Base-by-base conservation (phyloP, 1,139 yeast genomes). In the Suhomyces taliae region DNA sequence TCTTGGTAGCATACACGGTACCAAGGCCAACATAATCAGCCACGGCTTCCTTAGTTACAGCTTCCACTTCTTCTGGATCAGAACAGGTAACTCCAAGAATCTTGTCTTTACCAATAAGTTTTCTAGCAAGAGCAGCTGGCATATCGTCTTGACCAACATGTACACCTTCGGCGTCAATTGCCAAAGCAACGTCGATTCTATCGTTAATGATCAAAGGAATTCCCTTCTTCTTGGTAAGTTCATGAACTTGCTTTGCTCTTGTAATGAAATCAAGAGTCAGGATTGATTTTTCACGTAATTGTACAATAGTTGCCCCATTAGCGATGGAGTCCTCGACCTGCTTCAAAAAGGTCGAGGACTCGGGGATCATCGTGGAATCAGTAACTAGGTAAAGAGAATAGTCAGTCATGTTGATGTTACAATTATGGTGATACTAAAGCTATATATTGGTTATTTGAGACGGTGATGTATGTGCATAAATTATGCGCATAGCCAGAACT, bases 101-200 rank as follows among this genome's bases (percentile, higher is more conserved):
- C 67, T 85, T 89, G 49, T 80, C 73, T 0, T 83, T 79, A 0
- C 97, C 97, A 26, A 91, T 65, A 37, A 88, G 58, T 55, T 72
- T 62, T 37, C 97, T 66, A 0, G 82, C 95, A 27, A 74, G 54
- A 1, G 65, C 64, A 2, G 86, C 85, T 2, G 78, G 78, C 89
- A 91, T 87, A 61, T 91, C 98, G 48, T 86, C 93, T 64, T 90
- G 97, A 1, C 98, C 98, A 19, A 91, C 90, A 68, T 91, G 98
- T 12, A 91, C 86, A 34, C 96, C 96, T 50, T 90, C 97, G 0
- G 96, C 96, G 57, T 81, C 95, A 46, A 89, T 74, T 0, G 97
- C 97, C 44, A 90, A 69, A 0, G 97, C 97, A 7, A 91, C 90
- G 60, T 91, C 98, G 7, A 90, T 79, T 40, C 97, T 70, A 61